Evolutionary conservation across 805 yeast genomes (phyloP).

Genomic region (Kluyveromyces starmeri): DNA sequence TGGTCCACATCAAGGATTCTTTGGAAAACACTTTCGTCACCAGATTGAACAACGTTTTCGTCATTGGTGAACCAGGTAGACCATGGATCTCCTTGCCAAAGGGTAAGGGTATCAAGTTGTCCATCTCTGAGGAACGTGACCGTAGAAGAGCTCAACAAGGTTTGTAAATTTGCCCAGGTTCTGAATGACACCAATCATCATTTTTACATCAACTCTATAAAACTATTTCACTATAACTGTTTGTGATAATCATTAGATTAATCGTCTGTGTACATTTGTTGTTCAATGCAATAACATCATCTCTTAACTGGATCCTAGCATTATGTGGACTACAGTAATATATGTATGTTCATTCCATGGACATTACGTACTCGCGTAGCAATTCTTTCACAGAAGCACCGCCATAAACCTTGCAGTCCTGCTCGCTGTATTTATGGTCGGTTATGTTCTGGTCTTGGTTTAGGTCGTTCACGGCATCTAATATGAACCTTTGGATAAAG

Average conservation of each 20-base stretch:
- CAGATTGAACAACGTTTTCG: constrained; percentile 87
- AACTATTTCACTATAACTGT: constrained; percentile 5
- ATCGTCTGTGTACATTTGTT: constrained; percentile 6
- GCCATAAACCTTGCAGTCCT: constrained; percentile 33
- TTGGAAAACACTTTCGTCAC: constrained; percentile 93
- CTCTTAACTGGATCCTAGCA: too few relatives aligned
- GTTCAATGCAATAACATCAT: constrained; percentile 2
- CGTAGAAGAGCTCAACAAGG: constrained; percentile 84
- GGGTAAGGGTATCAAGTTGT: constrained; percentile 97
- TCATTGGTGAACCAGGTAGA: constrained; percentile 92
- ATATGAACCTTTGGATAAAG: constrained; percentile 51
- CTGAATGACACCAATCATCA: constrained; percentile 1
- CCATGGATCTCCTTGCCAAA: constrained; percentile 93
- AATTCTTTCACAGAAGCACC: constrained; percentile 38
- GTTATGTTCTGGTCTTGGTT: constrained; percentile 10
- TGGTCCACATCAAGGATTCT: constrained; percentile 92
- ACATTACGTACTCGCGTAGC: constrained; percentile 33
- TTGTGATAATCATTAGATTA: constrained; percentile 6
- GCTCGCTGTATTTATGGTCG: constrained; percentile 25
- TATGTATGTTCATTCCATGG: background rate
- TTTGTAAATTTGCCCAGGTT: constrained; percentile 33
- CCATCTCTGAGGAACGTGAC: constrained; percentile 97
- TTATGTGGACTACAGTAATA: too few relatives aligned
- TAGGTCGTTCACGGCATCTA: constrained; percentile 35
- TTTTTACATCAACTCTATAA: constrained; percentile 5